Conservation (phyloP, 768 basidiomycete species). For the Tephrocybe sp. region DNA sequence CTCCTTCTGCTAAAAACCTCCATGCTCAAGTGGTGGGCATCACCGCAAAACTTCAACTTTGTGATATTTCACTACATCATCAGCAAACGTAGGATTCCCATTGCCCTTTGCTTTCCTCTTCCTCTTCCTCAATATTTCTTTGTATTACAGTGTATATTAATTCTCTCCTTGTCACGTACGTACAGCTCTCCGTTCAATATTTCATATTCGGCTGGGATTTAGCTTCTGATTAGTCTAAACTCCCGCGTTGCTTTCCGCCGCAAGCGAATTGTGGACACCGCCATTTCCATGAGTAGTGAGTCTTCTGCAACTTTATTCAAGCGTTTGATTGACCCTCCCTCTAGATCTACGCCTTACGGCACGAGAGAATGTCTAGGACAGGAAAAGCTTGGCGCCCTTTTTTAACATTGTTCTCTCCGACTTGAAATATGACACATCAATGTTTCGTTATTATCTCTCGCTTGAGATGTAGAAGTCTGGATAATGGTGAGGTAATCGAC, state of each 20-base stretch:
- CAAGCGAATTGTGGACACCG: not conserved
- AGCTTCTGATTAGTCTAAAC: not conserved
- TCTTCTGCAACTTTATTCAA: not conserved
- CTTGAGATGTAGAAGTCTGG: no score
- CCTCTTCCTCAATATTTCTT: not conserved
- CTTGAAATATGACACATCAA: no score
- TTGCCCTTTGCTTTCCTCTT: not conserved
- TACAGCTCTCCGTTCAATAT: not conserved
- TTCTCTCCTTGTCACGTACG: slow-evolving; percentile 2
- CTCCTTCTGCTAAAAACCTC: not conserved
- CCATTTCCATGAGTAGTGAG: not conserved
- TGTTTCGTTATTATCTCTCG: no score
- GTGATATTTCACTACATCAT: slow-evolving; percentile 5
- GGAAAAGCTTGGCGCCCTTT: no score
- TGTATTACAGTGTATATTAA: not conserved
- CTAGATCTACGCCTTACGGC: no score
- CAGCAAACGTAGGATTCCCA: not conserved
- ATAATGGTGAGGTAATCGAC: no score
- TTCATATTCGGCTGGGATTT: not conserved
- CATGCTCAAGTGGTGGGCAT: not conserved
- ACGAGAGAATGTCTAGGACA: no score
- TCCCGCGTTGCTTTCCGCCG: not conserved
- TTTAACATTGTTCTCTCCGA: no score
- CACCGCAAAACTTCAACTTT: slow-evolving; percentile 4
- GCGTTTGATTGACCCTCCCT: no score